These are phyloP conservation scores for Amphibolis antarctica DNA, from an alignment of 106 monocot genomes.

Conservation along the genomic window DNA sequence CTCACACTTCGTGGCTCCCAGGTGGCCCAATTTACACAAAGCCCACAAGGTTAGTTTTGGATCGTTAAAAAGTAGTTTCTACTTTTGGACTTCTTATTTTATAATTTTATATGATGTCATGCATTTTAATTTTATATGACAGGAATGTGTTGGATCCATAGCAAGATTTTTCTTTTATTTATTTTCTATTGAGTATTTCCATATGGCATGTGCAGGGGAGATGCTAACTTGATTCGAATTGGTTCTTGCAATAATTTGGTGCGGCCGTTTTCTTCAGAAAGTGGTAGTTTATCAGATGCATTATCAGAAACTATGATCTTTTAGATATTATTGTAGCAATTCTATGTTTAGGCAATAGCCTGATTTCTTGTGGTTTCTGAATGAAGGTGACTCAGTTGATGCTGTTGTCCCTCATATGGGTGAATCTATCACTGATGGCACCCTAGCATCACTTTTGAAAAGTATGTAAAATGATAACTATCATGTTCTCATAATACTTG, in stretches of 20 bases:
- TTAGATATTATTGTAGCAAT: background rate
- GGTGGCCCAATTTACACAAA: background rate
- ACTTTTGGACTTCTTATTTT: background rate
- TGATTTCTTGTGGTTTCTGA: constrained; percentile 2
- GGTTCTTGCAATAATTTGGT: constrained; percentile 42
- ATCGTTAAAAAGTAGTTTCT: background rate
- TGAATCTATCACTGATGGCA: constrained; percentile 98
- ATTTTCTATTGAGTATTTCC: background rate
- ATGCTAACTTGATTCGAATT: constrained; percentile 22
- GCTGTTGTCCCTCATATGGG: constrained; percentile 96
- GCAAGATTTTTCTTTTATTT: background rate
- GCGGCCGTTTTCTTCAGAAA: constrained; percentile 66
- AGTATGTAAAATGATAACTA: constrained; percentile 29
- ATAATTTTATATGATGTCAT: background rate
- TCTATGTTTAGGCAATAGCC: background rate
- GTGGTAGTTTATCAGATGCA: constrained; percentile 24
- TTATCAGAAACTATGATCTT: background rate
- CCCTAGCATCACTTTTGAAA: constrained; percentile 73
- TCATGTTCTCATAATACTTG: background rate
- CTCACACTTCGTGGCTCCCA: background rate
- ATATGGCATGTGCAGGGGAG: constrained; percentile 25
- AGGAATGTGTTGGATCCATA: background rate
- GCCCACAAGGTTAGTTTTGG: constrained; percentile 1
- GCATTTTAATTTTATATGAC: background rate
- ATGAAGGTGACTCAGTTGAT: constrained; percentile 58